Evolutionary conservation across 257 asterid genomes (phyloP).

Genomic region (Handroanthus guayacan): DNA sequence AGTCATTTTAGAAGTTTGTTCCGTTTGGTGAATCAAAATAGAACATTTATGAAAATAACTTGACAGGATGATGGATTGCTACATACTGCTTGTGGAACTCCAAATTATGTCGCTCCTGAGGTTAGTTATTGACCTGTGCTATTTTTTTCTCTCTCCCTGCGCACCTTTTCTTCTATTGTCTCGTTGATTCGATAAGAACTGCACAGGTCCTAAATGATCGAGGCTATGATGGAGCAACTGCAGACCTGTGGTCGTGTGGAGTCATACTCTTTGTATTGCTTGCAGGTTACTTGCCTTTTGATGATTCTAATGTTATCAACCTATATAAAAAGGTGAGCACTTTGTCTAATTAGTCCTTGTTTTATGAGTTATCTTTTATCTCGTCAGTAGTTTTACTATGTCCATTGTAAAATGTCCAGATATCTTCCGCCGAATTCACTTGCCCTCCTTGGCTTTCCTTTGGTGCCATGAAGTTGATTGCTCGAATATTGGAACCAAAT

Average conservation of each 20-base stretch:
- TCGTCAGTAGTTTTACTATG: constrained; percentile 31
- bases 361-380: not conserved
- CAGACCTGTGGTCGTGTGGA: constrained; percentile 97
- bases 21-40: not conserved
- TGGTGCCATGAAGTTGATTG: constrained; percentile 77
- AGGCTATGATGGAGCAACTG: constrained; percentile 88
- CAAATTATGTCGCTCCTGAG: constrained; percentile 99
- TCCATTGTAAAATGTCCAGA: constrained; percentile 49
- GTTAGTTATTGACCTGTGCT: constrained; percentile 42
- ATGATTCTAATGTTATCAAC: constrained; percentile 82
- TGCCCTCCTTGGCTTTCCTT: constrained; percentile 99
- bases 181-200: constrained; percentile 17
- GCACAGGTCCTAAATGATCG: constrained; percentile 78
- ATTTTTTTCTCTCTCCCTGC: not conserved
- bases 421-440: constrained; percentile 82
- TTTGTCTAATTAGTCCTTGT: constrained; percentile 25
- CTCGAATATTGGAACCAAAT: constrained; percentile 85
- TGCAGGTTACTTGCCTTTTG: constrained; percentile 97
- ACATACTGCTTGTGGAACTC: constrained; percentile 98
- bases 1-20: not conserved
- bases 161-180: not conserved
- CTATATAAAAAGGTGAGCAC: constrained; percentile 82
- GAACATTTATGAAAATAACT: constrained; percentile 28
- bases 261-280: constrained; percentile 93
- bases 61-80: constrained; percentile 92